Percentiles rank a stretch among this genome's conserved stretches.
Evolutionary conservation across 1,139 yeast genomes (phyloP).

Genomic region (Candida labiduridarum): DNA sequence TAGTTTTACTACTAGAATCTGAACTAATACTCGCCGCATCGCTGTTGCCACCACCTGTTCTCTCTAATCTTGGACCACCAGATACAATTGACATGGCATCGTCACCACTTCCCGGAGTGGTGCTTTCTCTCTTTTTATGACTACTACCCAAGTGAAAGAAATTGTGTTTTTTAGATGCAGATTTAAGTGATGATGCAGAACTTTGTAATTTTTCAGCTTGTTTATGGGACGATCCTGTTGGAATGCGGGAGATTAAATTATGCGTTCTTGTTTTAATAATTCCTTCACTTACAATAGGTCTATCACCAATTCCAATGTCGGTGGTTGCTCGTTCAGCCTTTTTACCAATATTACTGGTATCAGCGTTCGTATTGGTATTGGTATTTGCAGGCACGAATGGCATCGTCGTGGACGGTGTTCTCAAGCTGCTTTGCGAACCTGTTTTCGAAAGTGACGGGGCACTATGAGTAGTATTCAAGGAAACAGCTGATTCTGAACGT

Average conservation of each 20-base stretch:
- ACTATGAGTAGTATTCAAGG: constrained; percentile 9
- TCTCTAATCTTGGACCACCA: constrained; percentile 4
- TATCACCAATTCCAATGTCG: constrained; percentile 24
- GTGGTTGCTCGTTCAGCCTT: constrained; percentile 28
- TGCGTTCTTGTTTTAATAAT: constrained; percentile 8
- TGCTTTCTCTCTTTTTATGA: constrained; percentile 17
- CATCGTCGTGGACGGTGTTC: constrained; percentile 28
- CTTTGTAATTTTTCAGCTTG: constrained; percentile 17
- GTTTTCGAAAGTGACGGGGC: constrained; percentile 22
- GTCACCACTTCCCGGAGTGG: constrained; percentile 11
- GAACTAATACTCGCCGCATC: constrained; percentile 24
- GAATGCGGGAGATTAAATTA: constrained; percentile 16
- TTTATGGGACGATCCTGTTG: constrained; percentile 12
- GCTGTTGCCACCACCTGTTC: constrained; percentile 18
- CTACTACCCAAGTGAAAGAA: constrained; percentile 25
- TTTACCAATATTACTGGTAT: constrained; percentile 21
- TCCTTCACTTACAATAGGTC: constrained; percentile 16
- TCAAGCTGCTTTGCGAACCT: constrained; percentile 28
- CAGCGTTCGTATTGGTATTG: constrained; percentile 22
- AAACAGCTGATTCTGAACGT: constrained; percentile 8
- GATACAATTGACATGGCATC: constrained; percentile 15
- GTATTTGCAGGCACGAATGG: constrained; percentile 21
- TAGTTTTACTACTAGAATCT: constrained; percentile 16
- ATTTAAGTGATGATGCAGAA: constrained; percentile 15
- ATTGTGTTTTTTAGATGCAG: constrained; percentile 25